Base-by-base conservation (phyloP, 345 rosid species). In the Linum usitatissimum region DNA sequence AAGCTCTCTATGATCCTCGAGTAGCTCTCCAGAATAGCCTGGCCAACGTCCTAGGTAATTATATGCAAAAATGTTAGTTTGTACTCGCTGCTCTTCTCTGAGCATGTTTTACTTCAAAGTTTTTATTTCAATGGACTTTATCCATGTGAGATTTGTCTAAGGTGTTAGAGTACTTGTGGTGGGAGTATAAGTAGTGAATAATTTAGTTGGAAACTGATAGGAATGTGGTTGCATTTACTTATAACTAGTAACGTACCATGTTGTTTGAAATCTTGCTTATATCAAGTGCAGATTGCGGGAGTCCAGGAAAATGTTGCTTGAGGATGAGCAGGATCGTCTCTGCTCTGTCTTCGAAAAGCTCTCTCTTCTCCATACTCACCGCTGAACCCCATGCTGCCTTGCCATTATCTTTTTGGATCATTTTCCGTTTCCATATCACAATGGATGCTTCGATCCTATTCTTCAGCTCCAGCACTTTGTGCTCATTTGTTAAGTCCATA, bases 331-430 rank as follows among this genome's bases (percentile, higher is more conserved):
- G 63, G 71, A 93, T 81, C 20, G 90, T 90, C 67, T 90, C 95
- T 36, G 90, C 97, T 70, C 99, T 78, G 68, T 90, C 97, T 78
- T 90, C 99, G 28, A 93, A 93, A 57, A 87, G 78, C 64, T 87
- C 99, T 77, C 99, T 79, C 68, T 90, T 93, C 84, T 90, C 99
- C 78, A 93, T 67, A 72, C 97, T 87, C 45, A 90, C 81, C 9
- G 80, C 86, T n/a, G 98, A 85, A 18, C 91, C 84, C 97, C 99
- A 93, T 19, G 97, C 69, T 38, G 99, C 79, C 72, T 88, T 93
- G 40, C 71, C 81, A 34, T 93, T n/a, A n/a, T n/a, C 97, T 73
- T 87, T 93, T 5, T 76, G 76, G 60, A 78, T 66, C 90, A 93
- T 83, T 71, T 93, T 93, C 72, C 96, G 80, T 70, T 78, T 82